Conservation (phyloP, 352 stramenopile genomes). For the Paralagenidium karlingii region DNA sequence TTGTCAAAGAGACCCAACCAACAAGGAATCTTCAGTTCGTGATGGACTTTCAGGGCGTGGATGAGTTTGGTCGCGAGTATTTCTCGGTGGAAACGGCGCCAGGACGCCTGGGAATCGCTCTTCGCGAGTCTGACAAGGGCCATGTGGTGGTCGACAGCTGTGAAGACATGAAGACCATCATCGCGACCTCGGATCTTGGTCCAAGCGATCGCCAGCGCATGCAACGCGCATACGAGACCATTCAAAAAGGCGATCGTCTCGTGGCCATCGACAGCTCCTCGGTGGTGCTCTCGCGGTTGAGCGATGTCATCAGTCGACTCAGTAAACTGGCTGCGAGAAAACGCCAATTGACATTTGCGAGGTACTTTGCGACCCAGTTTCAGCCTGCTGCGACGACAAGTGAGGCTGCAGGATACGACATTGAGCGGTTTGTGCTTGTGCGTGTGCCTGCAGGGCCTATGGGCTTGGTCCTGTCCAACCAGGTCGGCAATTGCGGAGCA, state of each 20-base stretch:
- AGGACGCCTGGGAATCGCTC: slow-evolving; percentile 33
- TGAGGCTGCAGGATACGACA: slow-evolving; percentile 27
- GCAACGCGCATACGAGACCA: slow-evolving; percentile 13
- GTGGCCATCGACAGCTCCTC: slow-evolving; percentile 32
- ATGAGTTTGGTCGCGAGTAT: slow-evolving; percentile 32
- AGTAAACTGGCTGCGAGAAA: slow-evolving; percentile 21
- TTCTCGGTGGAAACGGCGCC: slow-evolving; percentile 29
- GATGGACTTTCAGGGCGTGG: slow-evolving; percentile 15
- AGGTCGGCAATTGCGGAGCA: slow-evolving; percentile 20
- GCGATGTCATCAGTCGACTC: slow-evolving; percentile 29
- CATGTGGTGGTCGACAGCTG: slow-evolving; percentile 30
- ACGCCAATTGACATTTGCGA: slow-evolving; percentile 29
- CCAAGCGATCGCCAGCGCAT: slow-evolving; percentile 14
- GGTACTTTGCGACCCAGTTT: slow-evolving; percentile 20
- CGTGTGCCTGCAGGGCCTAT: slow-evolving; percentile 25
- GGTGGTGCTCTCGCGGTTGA: slow-evolving; percentile 21
- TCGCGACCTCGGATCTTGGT: too few relatives aligned
- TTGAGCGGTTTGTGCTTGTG: slow-evolving; percentile 36
- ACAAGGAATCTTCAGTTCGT: too few relatives aligned
- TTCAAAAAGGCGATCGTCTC: slow-evolving; percentile 32
- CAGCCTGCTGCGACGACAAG: too few relatives aligned
- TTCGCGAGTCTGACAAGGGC: slow-evolving; percentile 28
- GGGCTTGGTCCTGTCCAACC: slow-evolving; percentile 28
- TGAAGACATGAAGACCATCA: neutral
- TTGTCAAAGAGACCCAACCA: too few relatives aligned